These are phyloP conservation scores for Naematelia encephala DNA, from an alignment of 768 basidiomycete species.

Conservation along the genomic window DNA sequence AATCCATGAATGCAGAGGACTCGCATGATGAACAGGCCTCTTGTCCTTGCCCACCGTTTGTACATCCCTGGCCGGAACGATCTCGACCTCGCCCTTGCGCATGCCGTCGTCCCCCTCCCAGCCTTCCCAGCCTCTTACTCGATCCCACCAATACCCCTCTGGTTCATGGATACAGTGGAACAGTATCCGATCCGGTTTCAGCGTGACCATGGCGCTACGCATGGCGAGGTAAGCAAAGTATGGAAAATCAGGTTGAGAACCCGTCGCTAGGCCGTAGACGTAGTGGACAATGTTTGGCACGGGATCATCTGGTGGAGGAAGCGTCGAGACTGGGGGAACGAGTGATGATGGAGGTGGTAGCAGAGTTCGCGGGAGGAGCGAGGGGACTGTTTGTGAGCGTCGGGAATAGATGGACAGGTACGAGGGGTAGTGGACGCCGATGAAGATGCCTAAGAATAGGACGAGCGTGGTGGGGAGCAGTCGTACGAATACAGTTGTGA, in stretches of 20 bases:
- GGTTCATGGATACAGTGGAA: conserved; percentile 48
- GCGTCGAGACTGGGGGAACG: conserved; percentile 8
- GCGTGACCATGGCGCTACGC: conserved; percentile 36
- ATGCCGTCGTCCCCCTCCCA: conserved; percentile 19
- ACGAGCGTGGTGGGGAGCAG: conserved; percentile 6
- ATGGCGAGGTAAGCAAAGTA: conserved; percentile 49
- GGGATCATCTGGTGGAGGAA: conserved; percentile 24
- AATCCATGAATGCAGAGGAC: neutral
- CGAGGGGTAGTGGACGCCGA: conserved; percentile 33
- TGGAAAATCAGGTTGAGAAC: conserved; percentile 38
- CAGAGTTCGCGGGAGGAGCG: conserved; percentile 21
- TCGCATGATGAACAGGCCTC: conserved; percentile 35
- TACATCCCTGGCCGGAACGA: conserved; percentile 37
- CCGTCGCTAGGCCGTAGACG: conserved; percentile 46
- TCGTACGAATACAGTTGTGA: neutral
- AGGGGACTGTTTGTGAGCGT: conserved; percentile 7
- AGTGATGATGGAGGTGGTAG: conserved; percentile 25
- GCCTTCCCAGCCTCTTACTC: conserved; percentile 35
- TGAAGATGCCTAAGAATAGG: conserved; percentile 23
- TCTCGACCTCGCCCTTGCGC: conserved; percentile 25
- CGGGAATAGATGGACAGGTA: conserved; percentile 41
- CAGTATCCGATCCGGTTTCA: conserved; percentile 44
- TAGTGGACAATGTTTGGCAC: conserved; percentile 48
- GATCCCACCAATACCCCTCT: conserved; percentile 47
- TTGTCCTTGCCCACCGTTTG: conserved; percentile 29